Percentiles rank a stretch among this genome's conserved stretches.
Evolutionary conservation across 1,139 yeast genomes (phyloP).

Genomic region (Ogataea hybrid): DNA sequence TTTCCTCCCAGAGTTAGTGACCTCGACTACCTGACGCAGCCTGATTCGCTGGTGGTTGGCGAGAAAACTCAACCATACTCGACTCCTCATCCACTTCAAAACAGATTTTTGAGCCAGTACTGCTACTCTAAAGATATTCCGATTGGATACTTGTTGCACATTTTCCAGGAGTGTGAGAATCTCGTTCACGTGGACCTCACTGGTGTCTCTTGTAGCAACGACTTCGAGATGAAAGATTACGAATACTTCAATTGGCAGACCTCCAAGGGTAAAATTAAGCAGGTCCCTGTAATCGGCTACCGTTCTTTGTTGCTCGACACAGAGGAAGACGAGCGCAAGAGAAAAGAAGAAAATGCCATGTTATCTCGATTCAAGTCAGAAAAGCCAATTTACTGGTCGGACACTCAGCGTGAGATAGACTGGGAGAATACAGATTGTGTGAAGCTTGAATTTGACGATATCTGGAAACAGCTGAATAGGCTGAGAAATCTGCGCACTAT

Average conservation of each 20-base stretch:
- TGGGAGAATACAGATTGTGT: conserved; percentile 18
- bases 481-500: conserved; percentile 38
- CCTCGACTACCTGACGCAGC: background rate
- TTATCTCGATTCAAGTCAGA: conserved; percentile 12
- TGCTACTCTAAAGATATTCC: conserved; percentile 66
- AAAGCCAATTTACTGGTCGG: conserved; percentile 30
- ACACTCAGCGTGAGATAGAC: conserved; percentile 27
- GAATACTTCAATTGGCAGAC: conserved; percentile 28
- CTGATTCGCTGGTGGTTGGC: background rate
- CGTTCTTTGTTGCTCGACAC: conserved; percentile 20
- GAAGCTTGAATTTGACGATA: conserved; percentile 16
- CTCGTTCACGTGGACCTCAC: conserved; percentile 49
- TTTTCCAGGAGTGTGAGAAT: conserved; percentile 59
- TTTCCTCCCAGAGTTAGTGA: background rate
- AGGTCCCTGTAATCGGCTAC: conserved; percentile 7
- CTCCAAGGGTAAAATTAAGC: conserved; percentile 20
- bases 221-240: conserved; percentile 47
- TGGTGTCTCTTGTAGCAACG: conserved; percentile 55
- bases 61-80: conserved; percentile 29
- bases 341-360: conserved; percentile 2
- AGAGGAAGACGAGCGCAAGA: conserved; percentile 12
- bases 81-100: conserved; percentile 56
- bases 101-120: conserved; percentile 54
- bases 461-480: conserved; percentile 39
- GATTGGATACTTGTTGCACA: conserved; percentile 60